A percentile compares a stretch with the other conserved stretches of the same genome.
Evolutionary conservation across 495 filamentous ascomycete species (phyloP).

Genomic region (Xylaria telfairii): DNA sequence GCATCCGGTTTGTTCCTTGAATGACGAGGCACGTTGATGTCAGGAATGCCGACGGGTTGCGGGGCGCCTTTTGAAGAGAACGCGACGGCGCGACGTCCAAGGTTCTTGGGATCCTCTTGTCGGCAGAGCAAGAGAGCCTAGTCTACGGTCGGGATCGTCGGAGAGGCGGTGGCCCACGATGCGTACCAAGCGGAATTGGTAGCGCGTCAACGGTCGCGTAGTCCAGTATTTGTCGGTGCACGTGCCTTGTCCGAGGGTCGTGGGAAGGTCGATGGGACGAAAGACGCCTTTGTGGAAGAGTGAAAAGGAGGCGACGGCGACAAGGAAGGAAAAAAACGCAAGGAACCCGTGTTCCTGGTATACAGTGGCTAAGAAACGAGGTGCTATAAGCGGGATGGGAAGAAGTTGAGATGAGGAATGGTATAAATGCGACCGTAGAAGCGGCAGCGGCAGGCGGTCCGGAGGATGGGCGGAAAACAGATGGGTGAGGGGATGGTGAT

Average conservation of each 20-base stretch:
- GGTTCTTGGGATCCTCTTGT: slow-evolving; percentile 13
- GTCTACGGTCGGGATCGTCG: slow-evolving; percentile 26
- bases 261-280: background rate
- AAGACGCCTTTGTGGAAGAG: slow-evolving; percentile 28
- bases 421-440: slow-evolving; percentile 29
- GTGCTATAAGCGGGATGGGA: slow-evolving; percentile 26
- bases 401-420: slow-evolving; percentile 14
- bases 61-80: background rate
- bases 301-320: slow-evolving; percentile 32
- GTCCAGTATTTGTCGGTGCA: background rate
- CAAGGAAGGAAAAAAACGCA: slow-evolving; percentile 31
- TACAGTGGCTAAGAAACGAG: slow-evolving; percentile 28
- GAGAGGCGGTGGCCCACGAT: slow-evolving; percentile 15
- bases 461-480: slow-evolving; percentile 28
- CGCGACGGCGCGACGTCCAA: slow-evolving; percentile 14
- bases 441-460: slow-evolving; percentile 19
- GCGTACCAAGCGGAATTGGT: slow-evolving; percentile 25
- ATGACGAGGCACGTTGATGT: slow-evolving; percentile 10
- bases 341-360: slow-evolving; percentile 22
- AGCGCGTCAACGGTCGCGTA: slow-evolving; percentile 30
- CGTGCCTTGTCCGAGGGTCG: background rate
- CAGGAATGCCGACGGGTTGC: slow-evolving; percentile 1
- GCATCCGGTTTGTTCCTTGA: slow-evolving; percentile 23
- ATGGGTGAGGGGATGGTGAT: slow-evolving; percentile 26
- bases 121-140: slow-evolving; percentile 20